These are phyloP conservation scores for Chenopodium berlandieri DNA, from an alignment of 148 eudicot genomes.

Conservation along the genomic window DNA sequence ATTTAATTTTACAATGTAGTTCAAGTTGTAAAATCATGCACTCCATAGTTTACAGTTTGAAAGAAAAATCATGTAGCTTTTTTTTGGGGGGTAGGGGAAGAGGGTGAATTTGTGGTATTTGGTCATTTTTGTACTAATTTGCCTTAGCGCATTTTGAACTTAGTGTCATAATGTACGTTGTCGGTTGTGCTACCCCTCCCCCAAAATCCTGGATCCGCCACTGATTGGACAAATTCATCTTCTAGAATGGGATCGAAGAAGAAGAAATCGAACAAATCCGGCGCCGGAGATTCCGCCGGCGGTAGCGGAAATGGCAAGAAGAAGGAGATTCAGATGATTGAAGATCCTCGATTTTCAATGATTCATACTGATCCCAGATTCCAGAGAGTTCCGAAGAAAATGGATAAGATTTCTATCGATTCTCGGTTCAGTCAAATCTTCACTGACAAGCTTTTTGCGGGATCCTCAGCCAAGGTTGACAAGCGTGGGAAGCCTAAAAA, in stretches of 20 bases:
- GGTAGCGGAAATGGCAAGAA: slow-evolving; percentile 18
- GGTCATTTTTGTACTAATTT: too few relatives aligned
- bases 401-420: slow-evolving; percentile 59
- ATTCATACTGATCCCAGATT: slow-evolving; percentile 79
- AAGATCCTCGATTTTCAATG: slow-evolving; percentile 63
- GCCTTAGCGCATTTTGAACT: too few relatives aligned
- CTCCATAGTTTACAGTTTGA: not conserved
- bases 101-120: not conserved
- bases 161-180: too few relatives aligned
- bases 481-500: slow-evolving; percentile 67
- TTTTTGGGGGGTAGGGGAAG: too few relatives aligned
- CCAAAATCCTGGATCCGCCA: too few relatives aligned
- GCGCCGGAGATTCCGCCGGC: slow-evolving; percentile 5
- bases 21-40: not conserved
- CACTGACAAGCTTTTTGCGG: slow-evolving; percentile 56
- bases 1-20: too few relatives aligned
- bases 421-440: slow-evolving; percentile 62
- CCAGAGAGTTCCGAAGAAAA: slow-evolving; percentile 53
- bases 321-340: slow-evolving; percentile 25
- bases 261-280: slow-evolving; percentile 28
- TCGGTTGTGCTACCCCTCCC: too few relatives aligned
- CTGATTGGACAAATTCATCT: not conserved
- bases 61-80: not conserved
- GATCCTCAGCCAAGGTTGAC: slow-evolving; percentile 58
- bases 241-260: slow-evolving; percentile 44